phyloP scores from a whole-genome alignment of 2,329 filamentous ascomycete species.

The Colletotrichum sp. region DNA sequence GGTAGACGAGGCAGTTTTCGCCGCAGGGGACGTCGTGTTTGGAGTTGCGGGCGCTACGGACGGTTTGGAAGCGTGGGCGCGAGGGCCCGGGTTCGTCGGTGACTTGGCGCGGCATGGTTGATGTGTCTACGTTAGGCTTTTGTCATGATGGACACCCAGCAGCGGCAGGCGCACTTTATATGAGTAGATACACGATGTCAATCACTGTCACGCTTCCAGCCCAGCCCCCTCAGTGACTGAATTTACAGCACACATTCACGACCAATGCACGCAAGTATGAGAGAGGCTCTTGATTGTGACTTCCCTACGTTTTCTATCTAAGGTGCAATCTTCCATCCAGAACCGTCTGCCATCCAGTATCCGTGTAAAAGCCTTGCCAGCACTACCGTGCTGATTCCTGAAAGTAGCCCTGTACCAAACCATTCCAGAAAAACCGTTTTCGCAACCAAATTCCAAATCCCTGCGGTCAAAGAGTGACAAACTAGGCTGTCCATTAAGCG shows the following conservation, averaged over 20 bases:
- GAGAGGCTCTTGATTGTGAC: neutral
- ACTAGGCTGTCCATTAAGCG: slow-evolving; percentile 6
- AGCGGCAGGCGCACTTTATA: neutral
- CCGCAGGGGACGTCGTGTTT: neutral
- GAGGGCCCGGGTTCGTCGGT: neutral
- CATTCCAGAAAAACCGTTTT: neutral
- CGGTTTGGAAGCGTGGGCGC: neutral
- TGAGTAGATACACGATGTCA: accelerated
- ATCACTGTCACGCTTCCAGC: neutral
- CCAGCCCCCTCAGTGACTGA: neutral
- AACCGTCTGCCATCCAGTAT: neutral
- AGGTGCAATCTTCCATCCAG: neutral
- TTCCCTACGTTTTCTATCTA: neutral
- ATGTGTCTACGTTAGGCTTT: neutral
- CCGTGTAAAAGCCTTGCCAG: neutral
- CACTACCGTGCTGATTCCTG: neutral
- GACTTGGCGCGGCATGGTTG: neutral
- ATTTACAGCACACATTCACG: neutral
- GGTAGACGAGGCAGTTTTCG: neutral
- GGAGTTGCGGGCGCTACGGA: neutral
- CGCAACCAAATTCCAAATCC: neutral
- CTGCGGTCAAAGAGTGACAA: neutral
- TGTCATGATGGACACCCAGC: neutral
- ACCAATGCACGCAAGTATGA: neutral
- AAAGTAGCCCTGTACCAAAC: neutral